Evolutionary conservation across 805 yeast genomes (phyloP), one percentile per base, ranked within the genome.

Genomic region (Saturnispora sekii): DNA sequence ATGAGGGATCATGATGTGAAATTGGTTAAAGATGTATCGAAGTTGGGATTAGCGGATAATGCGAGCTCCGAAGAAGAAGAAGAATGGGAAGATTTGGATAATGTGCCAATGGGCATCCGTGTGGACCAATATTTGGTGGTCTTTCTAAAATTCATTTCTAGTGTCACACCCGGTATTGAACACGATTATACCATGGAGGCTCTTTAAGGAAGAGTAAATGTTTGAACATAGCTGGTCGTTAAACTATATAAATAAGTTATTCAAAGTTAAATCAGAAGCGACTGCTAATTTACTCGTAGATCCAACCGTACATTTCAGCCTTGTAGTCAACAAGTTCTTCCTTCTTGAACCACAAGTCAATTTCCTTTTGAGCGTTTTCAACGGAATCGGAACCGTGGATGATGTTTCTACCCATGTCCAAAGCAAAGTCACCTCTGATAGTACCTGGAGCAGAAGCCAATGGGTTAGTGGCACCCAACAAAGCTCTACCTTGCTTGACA

Each of bases 401-500:
- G 64, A 93, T 96, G 80, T 93, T 93, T 83, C 99, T 88, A 68
- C 99, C 98, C 79, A 85, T 87, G 73, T 93, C 98, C 62, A 93
- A 74, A 68, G 97, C 98, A 60, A 72, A 93, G 76, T 93, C 99
- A 69, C 96, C 97, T 78, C 99, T 88, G 79, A 93, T 93, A 73
- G 99, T 93, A 71, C 99, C 99, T 70, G 97, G 97, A 57, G 95
- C 90, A 60, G 96, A 85, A 61, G 78, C 81, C 67, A 83, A 77
- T 67, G 99, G 98, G 85, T 93, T 90, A 71, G 98, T 93, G 60
- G 98, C 97, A 74, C 99, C 99, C 63, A 93, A 81, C 68, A 93
- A 81, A 62, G 77, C 81, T 76, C 99, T 84, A 69, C 98, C 98
- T 71, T 86, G 95, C 77, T 90, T 89, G 70, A 93, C 98, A 68